Conservation (phyloP, 148 eudicot species). For the Heliamphora exappendiculata region DNA sequence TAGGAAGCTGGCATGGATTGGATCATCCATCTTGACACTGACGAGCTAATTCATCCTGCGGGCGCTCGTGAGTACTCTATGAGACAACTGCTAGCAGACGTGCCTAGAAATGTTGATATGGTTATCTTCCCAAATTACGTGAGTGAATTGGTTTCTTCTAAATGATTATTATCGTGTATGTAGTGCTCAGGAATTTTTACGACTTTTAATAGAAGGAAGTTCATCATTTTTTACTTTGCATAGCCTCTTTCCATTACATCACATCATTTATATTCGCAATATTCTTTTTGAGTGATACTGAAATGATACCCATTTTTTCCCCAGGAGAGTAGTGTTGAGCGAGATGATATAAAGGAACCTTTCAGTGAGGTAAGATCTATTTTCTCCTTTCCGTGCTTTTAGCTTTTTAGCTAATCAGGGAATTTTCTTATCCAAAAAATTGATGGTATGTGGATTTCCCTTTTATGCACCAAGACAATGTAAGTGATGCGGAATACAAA, state of each 20-base stretch:
- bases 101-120: slow-evolving; percentile 55
- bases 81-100: slow-evolving; percentile 36
- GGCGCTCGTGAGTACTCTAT: slow-evolving; percentile 61
- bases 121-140: slow-evolving; percentile 62
- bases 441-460: too few species aligned
- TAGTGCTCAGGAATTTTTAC: neutral
- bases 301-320: neutral
- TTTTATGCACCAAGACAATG: too few species aligned
- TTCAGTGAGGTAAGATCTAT: slow-evolving; percentile 50
- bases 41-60: slow-evolving; percentile 77
- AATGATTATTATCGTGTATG: neutral
- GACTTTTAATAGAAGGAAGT: neutral
- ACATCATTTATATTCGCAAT: neutral
- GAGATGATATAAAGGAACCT: slow-evolving; percentile 62
- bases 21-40: slow-evolving; percentile 89
- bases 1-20: slow-evolving; percentile 75
- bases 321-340: slow-evolving; percentile 70
- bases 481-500: too few species aligned
- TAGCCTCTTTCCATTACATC: neutral
- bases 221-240: neutral
- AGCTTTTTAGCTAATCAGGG: neutral
- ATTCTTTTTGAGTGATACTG: neutral
- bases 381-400: neutral
- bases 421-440: neutral
- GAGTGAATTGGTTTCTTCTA: slow-evolving; percentile 18